Base-by-base conservation (phyloP, 2,329 filamentous ascomycete genomes). In the Diaporthe velutina region DNA sequence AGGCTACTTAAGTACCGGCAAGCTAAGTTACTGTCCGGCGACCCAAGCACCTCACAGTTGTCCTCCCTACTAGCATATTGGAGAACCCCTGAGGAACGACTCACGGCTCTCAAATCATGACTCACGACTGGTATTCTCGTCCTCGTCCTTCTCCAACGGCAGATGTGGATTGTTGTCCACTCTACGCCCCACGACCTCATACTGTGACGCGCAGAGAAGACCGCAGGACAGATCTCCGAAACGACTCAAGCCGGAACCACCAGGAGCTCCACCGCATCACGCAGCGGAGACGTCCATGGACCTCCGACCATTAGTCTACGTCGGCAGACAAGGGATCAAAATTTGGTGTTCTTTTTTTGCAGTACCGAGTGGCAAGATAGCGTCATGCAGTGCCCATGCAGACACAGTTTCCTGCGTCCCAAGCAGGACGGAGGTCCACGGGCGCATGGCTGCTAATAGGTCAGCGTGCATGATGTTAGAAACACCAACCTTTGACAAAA, bases 131-230 rank as follows among this genome's bases (percentile, higher is more conserved):
- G n/a, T n/a, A 42, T 22, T 61, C 7, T 45, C 17, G 38, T 42
- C 25, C n/a, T 61, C 15, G 3, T 61, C n/a, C n/a, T 30, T 61
- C 58, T 61, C 38, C 58, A 61, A 42, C 58, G 58, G 58, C 58
- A 64, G 58, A 30, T 64, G 58, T 64, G 38, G 58, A 30, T 42
- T 42, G 25, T 25, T 42, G 25, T 22, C 28, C 38, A 45, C n/a
- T 30, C 58, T 30, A 45, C 15, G 40, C 38, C 38, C 58, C 17
- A 42, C 25, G 15, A 35, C 25, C 58, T 30, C 25, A 30, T 45
- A 28, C 38, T 30, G 38, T 28, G 22, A 28, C 33, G 35, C 35
- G 58, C 7, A 61, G n/a, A 42, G 17, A 33, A 64, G 28, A 30
- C 38, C 15, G 38, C 17, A 45, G 58, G 38, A 7, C 2, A 28